These are phyloP conservation scores for Dactylellina cionopaga DNA, from an alignment of 2,329 filamentous ascomycete species.

Conservation along the genomic window DNA sequence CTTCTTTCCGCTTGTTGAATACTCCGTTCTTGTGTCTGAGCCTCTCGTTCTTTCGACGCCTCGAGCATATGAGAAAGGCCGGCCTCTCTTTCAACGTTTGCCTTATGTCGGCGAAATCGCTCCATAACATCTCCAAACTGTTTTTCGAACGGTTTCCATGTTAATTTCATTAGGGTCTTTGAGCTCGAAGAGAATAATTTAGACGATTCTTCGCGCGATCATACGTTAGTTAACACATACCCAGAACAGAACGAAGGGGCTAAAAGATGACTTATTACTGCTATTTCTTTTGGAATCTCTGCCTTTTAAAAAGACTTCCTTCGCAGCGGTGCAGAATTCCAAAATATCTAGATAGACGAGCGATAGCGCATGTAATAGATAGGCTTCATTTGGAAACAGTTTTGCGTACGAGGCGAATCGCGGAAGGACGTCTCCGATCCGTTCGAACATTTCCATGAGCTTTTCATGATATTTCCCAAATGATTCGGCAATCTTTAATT, in stretches of 20 bases:
- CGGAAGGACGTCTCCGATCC: conserved; percentile 57
- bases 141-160: conserved; percentile 54
- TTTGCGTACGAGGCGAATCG: conserved; percentile 53
- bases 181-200: conserved; percentile 3
- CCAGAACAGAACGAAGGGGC: too few species aligned
- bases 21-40: conserved; percentile 16
- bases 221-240: too few species aligned
- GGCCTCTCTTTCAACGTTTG: conserved; percentile 54
- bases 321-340: conserved; percentile 55
- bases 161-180: conserved; percentile 29
- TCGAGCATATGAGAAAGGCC: conserved; percentile 54
- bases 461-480: conserved; percentile 56
- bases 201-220: too few species aligned
- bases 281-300: conserved; percentile 13
- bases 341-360: conserved; percentile 55
- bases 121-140: conserved; percentile 53
- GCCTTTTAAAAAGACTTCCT: conserved; percentile 43
- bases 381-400: conserved; percentile 54
- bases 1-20: conserved; percentile 18
- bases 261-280: too few species aligned
- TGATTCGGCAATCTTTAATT: conserved; percentile 51
- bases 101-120: conserved; percentile 45
- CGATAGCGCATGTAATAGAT: conserved; percentile 54
- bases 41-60: conserved; percentile 31
- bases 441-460: conserved; percentile 55